Base-by-base conservation (phyloP, 768 basidiomycete species). In the Grammothele lineata region DNA sequence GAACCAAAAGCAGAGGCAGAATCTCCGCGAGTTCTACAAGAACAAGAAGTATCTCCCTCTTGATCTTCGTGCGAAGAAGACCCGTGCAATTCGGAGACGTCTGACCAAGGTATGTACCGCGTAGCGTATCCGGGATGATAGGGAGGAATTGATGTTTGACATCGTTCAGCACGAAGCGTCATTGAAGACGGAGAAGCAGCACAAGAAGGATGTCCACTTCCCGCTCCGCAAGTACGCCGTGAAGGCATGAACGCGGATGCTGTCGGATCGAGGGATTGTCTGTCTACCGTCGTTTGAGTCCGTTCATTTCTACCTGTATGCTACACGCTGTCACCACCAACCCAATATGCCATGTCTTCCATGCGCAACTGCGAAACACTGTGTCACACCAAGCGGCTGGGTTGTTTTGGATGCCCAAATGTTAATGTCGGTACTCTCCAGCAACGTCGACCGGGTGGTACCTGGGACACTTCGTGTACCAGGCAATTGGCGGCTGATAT, bases 1-100 rank as follows among this genome's bases (percentile, higher is more conserved):
- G 78, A 98, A 96, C 86, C 88, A 92, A 69, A 99, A 99, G 74
- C 84, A 86, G 59, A 90, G 95, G 59, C 87, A 92, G 76, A 92
- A 93, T 73, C 83, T 96, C 57, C 90, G 92, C 46, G 94, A 98
- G 70, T 92, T 84, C 77, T 97, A 97, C 89, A 95, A 95, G 80
- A 73, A 76, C 69, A 95, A 95, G 83, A 94, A 91, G 66, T 90
- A 89, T 74, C 75, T 90, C 56, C 96, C 96, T 54, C 92, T 98
- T 57, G 96, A 99, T 77, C 87, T 99, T 65, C 90, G 96, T 57
- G 70, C 83, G 56, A 99, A 98, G 87, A 94, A 87, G 85, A 99
- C 96, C 54, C 87, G 96, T 60, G 96, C 96, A 34, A 97, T 99
- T 77, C 83, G 96, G 66, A 80, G 94, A 72, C 82, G 92, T 66